A percentile compares a stretch with the other conserved stretches of the same genome.
Conservation (phyloP, 805 yeast genomes). For the Teunomyces barrocoloradensis region DNA sequence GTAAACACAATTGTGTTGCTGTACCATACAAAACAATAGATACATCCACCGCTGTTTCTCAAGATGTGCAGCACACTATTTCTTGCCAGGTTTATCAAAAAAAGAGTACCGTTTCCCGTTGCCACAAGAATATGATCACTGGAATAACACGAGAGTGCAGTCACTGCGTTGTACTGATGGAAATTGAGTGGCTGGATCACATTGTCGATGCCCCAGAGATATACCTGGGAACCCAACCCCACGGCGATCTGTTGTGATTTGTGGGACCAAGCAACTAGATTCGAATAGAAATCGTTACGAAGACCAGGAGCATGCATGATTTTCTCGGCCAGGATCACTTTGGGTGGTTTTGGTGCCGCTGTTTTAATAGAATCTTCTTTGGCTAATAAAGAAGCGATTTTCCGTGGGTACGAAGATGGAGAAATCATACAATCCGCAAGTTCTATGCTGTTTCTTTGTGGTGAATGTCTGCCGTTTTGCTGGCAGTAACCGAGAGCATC, state of each 20-base stretch:
- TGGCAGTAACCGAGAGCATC: conserved; percentile 46
- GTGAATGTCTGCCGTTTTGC: neutral
- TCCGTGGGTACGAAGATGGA: conserved; percentile 7
- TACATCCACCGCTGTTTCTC: conserved; percentile 33
- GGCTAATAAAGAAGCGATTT: conserved; percentile 10
- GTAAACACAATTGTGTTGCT: conserved; percentile 47
- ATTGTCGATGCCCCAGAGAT: conserved; percentile 57
- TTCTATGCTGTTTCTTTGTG: conserved; percentile 5
- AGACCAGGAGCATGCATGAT: conserved; percentile 59
- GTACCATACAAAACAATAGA: conserved; percentile 64
- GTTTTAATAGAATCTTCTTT: neutral
- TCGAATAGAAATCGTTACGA: conserved; percentile 75
- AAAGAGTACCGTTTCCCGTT: conserved; percentile 53
- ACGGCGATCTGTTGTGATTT: conserved; percentile 54
- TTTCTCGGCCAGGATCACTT: conserved; percentile 8
- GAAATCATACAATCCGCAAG: conserved; percentile 17
- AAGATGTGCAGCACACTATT: conserved; percentile 13
- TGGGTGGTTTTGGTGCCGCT: conserved; percentile 1
- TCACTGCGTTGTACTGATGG: conserved; percentile 44
- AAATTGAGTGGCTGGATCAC: conserved; percentile 45
- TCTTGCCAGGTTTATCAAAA: conserved; percentile 41
- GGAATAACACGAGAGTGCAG: conserved; percentile 57
- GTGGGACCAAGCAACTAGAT: conserved; percentile 70
- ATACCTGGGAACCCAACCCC: conserved; percentile 59
- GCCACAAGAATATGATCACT: conserved; percentile 53